Evolutionary conservation across 495 filamentous ascomycete species (phyloP).

Genomic region (Aspergillus wentii): DNA sequence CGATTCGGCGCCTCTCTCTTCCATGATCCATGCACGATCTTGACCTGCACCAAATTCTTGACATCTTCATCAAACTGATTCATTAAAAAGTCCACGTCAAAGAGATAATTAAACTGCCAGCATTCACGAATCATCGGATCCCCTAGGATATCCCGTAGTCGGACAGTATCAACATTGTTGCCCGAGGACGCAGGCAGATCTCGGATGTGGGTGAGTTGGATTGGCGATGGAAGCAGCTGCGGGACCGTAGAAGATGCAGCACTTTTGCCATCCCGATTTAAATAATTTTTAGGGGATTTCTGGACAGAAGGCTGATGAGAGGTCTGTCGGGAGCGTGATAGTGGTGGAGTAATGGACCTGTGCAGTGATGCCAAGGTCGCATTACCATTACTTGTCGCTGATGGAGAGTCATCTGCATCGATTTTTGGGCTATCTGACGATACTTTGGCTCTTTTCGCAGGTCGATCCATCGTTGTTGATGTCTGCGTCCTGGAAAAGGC

Average conservation of each 20-base stretch:
- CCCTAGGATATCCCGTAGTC: constrained; percentile 67
- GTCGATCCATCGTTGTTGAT: constrained; percentile 12
- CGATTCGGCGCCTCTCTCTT: constrained; percentile 63
- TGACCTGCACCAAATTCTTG: constrained; percentile 57
- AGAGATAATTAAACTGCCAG: constrained; percentile 88
- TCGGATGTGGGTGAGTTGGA: constrained; percentile 67
- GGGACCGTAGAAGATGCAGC: too few relatives aligned
- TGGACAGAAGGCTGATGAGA: background rate
- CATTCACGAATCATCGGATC: constrained; percentile 79
- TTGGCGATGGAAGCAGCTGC: constrained; percentile 52
- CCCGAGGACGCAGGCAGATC: constrained; percentile 50
- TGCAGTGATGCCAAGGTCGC: constrained; percentile 24
- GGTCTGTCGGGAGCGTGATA: constrained; percentile 6
- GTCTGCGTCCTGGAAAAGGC: background rate
- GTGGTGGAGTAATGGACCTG: constrained; percentile 31
- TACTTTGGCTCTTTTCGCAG: constrained; percentile 13
- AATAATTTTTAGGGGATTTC: too few relatives aligned
- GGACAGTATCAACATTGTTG: constrained; percentile 64
- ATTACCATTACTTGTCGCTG: background rate
- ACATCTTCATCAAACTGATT: constrained; percentile 67
- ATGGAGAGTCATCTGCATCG: background rate
- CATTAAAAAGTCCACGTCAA: constrained; percentile 76
- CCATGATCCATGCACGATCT: constrained; percentile 87
- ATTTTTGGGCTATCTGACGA: background rate
- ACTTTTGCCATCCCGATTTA: too few relatives aligned